Conservation (phyloP, 176 grass and related monocot genomes). For the Aegilops longissima region DNA sequence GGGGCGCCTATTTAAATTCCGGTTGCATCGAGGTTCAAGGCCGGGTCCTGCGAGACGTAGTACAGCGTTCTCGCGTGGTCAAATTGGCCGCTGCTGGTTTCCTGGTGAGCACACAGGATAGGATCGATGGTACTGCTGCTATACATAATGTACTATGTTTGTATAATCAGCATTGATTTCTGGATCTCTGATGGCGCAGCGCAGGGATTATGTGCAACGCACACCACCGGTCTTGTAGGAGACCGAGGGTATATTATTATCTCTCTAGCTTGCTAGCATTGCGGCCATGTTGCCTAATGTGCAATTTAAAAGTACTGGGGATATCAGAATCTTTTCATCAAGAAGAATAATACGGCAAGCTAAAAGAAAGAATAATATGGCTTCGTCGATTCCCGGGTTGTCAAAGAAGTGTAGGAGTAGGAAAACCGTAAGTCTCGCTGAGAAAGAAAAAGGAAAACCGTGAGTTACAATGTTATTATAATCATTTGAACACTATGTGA, state of each 20-base stretch:
- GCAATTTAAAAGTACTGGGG: too few relatives aligned
- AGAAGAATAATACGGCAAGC: too few relatives aligned
- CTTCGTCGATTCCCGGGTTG: neutral
- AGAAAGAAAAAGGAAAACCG: too few relatives aligned
- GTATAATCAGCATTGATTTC: neutral
- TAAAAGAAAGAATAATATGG: neutral
- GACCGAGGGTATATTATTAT: neutral
- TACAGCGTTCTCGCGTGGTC: constrained; percentile 19
- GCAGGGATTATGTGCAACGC: neutral
- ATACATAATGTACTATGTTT: neutral
- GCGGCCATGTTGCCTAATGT: neutral
- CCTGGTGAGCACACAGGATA: neutral
- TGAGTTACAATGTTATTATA: too few relatives aligned
- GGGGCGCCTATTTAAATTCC: neutral
- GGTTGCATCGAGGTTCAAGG: neutral
- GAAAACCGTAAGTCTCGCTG: too few relatives aligned
- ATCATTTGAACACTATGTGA: too few relatives aligned
- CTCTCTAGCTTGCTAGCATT: neutral
- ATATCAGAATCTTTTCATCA: too few relatives aligned
- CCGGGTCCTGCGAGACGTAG: neutral
- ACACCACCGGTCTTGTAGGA: constrained; percentile 19
- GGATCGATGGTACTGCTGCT: neutral
- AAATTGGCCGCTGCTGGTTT: constrained; percentile 16
- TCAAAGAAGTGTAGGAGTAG: neutral
- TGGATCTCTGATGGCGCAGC: constrained; percentile 12